Evolutionary conservation across 805 yeast genomes (phyloP), one percentile per base, ranked within the genome.

Genomic region (Saccharomycopsis malanga): DNA sequence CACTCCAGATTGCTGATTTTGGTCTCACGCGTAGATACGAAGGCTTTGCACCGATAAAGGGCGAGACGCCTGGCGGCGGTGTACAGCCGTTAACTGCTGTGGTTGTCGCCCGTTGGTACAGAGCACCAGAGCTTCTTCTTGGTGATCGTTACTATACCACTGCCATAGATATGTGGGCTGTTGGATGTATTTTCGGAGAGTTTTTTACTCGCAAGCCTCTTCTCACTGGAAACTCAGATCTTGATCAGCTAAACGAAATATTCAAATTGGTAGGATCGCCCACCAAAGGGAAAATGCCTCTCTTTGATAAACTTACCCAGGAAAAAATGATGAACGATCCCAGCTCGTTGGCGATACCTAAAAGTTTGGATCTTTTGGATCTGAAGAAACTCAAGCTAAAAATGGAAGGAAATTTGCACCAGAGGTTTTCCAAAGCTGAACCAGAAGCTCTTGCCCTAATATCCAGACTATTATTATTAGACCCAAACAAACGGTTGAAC

Each of bases 111-210:
- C 67, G 98, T 54, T 93, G 98, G 98, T 93, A 94, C 64, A 71
- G 98, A 49, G 95, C 98, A 1, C 98, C 98, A 0, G 98, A 91
- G 62, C 70, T 93, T 17, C 72, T 93, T 14, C 66, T 93, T 45
- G 96, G 96, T 3, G 95, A 88, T 55, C 72, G 83, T 56, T 70
- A 74, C 50, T 91, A 91, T 62, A 88, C 97, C 2, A 85, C 97
- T 0, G 95, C 98, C 0, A 91, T 91, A 10, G 99, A 93, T 64
- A 75, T 93, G 66, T 93, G 99, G 99, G 97, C 98, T 0, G 76
- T 87, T 18, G 98, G 98, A 1, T 93, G 98, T 66, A 91, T 93
- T 0, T 81, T 93, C 60, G 98, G 87, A 0, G 99, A 93, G 64
- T 72, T 89, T 59, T 91, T 84, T 65, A 79, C 77, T 27, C 75